A percentile compares a stretch with the other conserved stretches of the same genome.
Conservation (phyloP, 225 moss, liverwort and hornwort genomes). For the Straminergon stramineum region DNA sequence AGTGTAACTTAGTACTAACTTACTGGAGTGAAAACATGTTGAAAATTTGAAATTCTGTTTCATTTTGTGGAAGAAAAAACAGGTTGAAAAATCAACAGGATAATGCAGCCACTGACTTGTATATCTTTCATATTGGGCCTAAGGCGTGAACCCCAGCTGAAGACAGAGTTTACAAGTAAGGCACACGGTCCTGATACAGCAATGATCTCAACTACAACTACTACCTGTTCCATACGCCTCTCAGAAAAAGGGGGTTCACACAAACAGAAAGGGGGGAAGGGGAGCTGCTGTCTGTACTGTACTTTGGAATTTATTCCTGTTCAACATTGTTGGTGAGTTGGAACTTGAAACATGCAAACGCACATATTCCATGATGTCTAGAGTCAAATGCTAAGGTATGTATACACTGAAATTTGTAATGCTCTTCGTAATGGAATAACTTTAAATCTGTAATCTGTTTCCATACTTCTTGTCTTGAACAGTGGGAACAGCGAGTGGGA, state of each 20-base stretch:
- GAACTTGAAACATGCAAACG: background rate
- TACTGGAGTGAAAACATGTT: background rate
- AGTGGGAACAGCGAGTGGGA: background rate
- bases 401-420: background rate
- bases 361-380: background rate
- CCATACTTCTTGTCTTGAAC: background rate
- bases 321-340: background rate
- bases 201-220: background rate
- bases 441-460: background rate
- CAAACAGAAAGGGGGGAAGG: background rate
- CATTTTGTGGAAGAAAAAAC: background rate
- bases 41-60: background rate
- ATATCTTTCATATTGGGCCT: background rate
- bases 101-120: background rate
- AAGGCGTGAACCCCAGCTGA: background rate
- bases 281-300: background rate
- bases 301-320: background rate
- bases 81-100: background rate
- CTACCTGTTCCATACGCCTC: background rate
- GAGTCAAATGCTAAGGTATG: background rate
- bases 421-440: background rate
- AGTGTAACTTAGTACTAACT: too few species aligned
- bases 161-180: background rate
- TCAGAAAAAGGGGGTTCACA: background rate
- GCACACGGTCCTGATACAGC: background rate